A percentile compares a stretch with the other conserved stretches of the same genome.
Evolutionary conservation across 2,329 filamentous ascomycete species (phyloP).

Genomic region (Botryotinia calthae): DNA sequence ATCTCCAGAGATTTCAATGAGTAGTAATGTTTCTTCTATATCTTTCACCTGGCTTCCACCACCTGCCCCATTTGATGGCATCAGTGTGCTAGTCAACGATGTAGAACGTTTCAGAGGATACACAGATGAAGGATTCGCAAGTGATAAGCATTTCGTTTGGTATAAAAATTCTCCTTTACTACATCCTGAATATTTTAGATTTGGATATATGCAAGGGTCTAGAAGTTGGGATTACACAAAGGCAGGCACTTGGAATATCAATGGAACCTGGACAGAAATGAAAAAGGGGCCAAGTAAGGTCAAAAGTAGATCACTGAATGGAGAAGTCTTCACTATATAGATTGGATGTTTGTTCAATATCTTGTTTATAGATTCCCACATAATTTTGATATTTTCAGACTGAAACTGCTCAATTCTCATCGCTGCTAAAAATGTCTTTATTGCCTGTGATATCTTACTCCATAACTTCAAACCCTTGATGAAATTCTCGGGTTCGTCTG

Average conservation of each 20-base stretch:
- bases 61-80: conserved; percentile 63
- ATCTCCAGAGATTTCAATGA: conserved; percentile 48
- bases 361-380: conserved; percentile 2
- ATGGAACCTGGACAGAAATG: conserved; percentile 67
- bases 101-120: conserved; percentile 77
- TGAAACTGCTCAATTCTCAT: neutral
- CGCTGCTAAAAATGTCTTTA: neutral
- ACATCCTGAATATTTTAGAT: conserved; percentile 71
- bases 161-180: conserved; percentile 46
- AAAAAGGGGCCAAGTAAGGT: conserved; percentile 35
- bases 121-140: conserved; percentile 51
- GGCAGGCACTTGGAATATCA: conserved; percentile 65
- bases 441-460: neutral
- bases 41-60: conserved; percentile 40
- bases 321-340: conserved; percentile 25
- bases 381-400: neutral
- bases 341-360: neutral
- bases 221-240: conserved; percentile 68
- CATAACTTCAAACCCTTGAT: neutral
- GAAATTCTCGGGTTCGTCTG: neutral
- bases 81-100: conserved; percentile 81
- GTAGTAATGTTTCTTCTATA: conserved; percentile 47
- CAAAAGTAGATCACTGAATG: conserved; percentile 31
- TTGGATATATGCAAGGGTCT: conserved; percentile 69
- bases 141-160: conserved; percentile 58